Percentiles rank a stretch among this genome's conserved stretches.
phyloP scores from a whole-genome alignment of 1,284 basidiomycete genomes.

The Sanguinoderma infundibulare region DNA sequence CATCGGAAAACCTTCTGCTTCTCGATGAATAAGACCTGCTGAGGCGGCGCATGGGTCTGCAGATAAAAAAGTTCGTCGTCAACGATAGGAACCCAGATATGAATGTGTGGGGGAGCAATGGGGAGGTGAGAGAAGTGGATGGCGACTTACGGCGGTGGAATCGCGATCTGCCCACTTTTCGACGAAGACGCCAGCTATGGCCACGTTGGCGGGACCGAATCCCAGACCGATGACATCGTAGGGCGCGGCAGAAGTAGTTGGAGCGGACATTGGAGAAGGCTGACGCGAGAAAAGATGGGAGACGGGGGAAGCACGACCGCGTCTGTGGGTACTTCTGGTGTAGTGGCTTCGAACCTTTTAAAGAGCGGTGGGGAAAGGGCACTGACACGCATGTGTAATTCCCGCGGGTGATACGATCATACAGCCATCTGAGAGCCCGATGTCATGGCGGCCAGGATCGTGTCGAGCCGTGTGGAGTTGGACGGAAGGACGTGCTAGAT shows the following conservation, averaged over 20 bases:
- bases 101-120: constrained; percentile 10
- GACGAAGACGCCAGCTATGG: constrained; percentile 58
- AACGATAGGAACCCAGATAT: background rate
- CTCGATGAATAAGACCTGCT: constrained; percentile 55
- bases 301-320: constrained; percentile 14
- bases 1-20: constrained; percentile 52
- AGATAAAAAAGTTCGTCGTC: background rate
- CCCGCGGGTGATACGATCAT: constrained; percentile 14
- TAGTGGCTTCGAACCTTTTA: constrained; percentile 20
- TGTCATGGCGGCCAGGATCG: constrained; percentile 7
- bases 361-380: constrained; percentile 17
- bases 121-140: background rate
- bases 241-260: constrained; percentile 24
- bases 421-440: background rate
- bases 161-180: constrained; percentile 37
- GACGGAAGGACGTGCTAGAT: constrained; percentile 1
- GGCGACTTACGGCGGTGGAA: constrained; percentile 14
- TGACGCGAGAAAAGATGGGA: constrained; percentile 12
- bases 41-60: constrained; percentile 26
- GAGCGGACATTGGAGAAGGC: constrained; percentile 12
- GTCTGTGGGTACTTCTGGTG: constrained; percentile 13
- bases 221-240: constrained; percentile 61
- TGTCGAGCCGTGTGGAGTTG: constrained; percentile 7
- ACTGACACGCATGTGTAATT: constrained; percentile 10
- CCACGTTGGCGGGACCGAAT: constrained; percentile 63